These are phyloP conservation scores for Solanum etuberosum DNA, from an alignment of 257 asterid genomes.

Conservation along the genomic window DNA sequence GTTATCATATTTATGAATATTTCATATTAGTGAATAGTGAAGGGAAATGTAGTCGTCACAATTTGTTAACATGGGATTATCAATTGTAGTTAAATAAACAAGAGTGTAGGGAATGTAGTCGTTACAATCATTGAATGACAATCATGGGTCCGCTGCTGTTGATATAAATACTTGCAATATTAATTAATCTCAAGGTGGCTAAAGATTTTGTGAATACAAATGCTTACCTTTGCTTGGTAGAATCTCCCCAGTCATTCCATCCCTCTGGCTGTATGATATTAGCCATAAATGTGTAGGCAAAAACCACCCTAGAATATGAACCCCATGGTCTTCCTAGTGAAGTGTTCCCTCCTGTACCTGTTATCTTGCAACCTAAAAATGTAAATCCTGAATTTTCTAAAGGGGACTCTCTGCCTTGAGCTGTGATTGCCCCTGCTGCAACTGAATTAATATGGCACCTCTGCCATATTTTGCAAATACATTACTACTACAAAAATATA, in stretches of 20 bases:
- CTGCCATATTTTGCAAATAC: constrained; percentile 1
- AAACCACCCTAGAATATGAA: constrained; percentile 36
- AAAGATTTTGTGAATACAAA: too few relatives aligned
- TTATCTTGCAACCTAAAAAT: constrained; percentile 35
- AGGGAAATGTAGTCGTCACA: too few relatives aligned
- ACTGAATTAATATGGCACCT: constrained; percentile 31
- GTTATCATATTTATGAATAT: too few relatives aligned
- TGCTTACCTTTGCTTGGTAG: constrained; percentile 18
- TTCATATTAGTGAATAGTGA: too few relatives aligned
- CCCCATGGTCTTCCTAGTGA: constrained; percentile 49
- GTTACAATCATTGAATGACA: too few relatives aligned
- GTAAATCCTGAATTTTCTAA: constrained; percentile 28
- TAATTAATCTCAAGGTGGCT: too few relatives aligned
- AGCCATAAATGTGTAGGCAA: constrained; percentile 29
- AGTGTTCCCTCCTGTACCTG: constrained; percentile 29
- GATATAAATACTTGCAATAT: too few relatives aligned
- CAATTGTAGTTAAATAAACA: too few relatives aligned
- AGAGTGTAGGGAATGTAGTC: too few relatives aligned
- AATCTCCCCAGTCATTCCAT: constrained; percentile 38
- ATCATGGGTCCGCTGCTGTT: too few relatives aligned
- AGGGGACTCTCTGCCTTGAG: constrained; percentile 31
- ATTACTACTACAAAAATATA: neutral
- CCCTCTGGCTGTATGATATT: constrained; percentile 26
- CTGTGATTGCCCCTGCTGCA: constrained; percentile 34
- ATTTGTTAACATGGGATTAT: too few relatives aligned